phyloP scores from a whole-genome alignment of 768 basidiomycete species.

The Trametes meyenii region DNA sequence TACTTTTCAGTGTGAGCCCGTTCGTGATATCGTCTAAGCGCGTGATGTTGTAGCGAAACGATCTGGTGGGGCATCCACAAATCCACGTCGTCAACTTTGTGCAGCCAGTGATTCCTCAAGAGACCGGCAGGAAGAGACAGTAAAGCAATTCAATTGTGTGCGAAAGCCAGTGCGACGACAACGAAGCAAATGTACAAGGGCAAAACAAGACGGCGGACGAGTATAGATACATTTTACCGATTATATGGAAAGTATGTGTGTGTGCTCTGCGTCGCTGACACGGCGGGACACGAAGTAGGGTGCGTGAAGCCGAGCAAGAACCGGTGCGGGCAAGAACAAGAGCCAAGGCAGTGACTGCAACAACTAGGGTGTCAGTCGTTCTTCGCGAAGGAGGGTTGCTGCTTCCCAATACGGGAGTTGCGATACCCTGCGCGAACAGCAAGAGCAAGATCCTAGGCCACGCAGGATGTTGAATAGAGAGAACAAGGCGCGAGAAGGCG shows the following conservation, averaged over 20 bases:
- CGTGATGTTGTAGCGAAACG: background rate
- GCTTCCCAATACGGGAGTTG: conserved; percentile 8
- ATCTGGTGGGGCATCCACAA: background rate
- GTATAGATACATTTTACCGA: conserved; percentile 6
- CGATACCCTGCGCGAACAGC: conserved; percentile 7
- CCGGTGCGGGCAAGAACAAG: background rate
- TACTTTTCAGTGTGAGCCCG: background rate
- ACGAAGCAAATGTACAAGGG: conserved; percentile 6
- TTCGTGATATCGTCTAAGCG: background rate
- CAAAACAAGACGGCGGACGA: background rate
- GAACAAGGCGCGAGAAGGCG: background rate
- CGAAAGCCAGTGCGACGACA: conserved; percentile 4
- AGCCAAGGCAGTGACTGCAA: background rate
- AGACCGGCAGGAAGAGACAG: background rate
- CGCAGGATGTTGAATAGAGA: background rate
- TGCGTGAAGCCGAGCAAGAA: background rate
- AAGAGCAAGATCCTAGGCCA: conserved; percentile 13
- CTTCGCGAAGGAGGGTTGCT: background rate
- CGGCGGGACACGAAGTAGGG: background rate
- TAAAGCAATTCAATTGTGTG: conserved; percentile 1
- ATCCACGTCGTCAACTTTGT: background rate
- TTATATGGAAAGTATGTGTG: background rate
- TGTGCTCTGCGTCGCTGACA: background rate
- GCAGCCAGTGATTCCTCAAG: background rate
- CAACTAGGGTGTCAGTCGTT: conserved; percentile 3